phyloP scores from a whole-genome alignment of 1,284 basidiomycete species.

The Apiotrichum sp. region DNA sequence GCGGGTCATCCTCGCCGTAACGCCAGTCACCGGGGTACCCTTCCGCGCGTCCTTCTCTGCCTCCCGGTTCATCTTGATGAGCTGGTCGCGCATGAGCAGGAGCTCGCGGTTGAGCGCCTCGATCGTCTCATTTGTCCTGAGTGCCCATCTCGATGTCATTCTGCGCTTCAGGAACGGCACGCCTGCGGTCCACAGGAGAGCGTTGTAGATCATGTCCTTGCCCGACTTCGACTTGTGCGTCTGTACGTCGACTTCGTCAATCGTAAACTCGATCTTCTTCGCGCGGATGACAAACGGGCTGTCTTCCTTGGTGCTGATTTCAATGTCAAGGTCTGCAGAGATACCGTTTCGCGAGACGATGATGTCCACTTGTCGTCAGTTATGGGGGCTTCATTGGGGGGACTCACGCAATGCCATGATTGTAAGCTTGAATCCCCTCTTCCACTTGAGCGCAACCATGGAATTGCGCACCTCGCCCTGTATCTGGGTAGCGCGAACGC shows the following conservation, averaged over 20 bases:
- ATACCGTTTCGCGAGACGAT: slow-evolving; percentile 8
- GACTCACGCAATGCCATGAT: slow-evolving; percentile 8
- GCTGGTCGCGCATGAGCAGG: not conserved
- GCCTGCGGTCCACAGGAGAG: not conserved
- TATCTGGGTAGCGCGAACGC: slow-evolving; percentile 3
- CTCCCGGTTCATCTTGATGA: not conserved
- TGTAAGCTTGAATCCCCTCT: not conserved
- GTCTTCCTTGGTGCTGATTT: slow-evolving; percentile 3
- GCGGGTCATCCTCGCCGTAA: not conserved
- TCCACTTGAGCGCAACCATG: slow-evolving; percentile 1
- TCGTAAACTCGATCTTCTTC: slow-evolving; percentile 1
- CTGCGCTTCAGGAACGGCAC: slow-evolving; percentile 6
- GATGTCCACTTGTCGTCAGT: slow-evolving; percentile 2
- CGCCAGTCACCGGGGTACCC: not conserved
- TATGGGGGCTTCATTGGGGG: too few relatives aligned
- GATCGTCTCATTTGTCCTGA: not conserved
- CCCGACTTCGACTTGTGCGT: not conserved
- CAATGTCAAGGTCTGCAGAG: slow-evolving; percentile 5
- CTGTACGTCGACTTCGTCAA: slow-evolving; percentile 6
- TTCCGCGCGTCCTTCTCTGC: not conserved
- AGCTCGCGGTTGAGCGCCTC: not conserved
- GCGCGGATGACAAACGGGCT: not conserved
- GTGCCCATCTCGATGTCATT: not conserved
- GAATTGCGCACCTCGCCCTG: slow-evolving; percentile 11
- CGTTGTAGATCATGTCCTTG: slow-evolving; percentile 3